Evolutionary conservation across 1,139 yeast species (phyloP).

Genomic region (Sugiyamaella neomexicana): DNA sequence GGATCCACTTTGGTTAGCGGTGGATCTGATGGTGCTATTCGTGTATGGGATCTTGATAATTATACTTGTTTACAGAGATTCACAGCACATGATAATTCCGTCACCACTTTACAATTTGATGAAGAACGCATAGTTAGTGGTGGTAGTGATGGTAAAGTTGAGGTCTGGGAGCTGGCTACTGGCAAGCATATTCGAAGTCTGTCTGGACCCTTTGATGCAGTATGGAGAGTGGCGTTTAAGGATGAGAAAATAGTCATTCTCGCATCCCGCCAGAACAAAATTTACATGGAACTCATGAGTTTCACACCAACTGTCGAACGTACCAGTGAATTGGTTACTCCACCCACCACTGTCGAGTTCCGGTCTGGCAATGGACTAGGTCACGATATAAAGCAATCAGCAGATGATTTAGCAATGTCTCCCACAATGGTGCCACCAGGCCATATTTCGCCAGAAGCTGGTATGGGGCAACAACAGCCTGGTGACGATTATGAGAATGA

Average conservation of each 20-base stretch:
- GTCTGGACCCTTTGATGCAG: slow-evolving; percentile 41
- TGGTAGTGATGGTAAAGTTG: slow-evolving; percentile 83
- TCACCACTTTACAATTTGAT: slow-evolving; percentile 83
- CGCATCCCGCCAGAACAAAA: slow-evolving; percentile 38
- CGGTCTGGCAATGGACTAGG: slow-evolving; percentile 1
- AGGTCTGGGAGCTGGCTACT: slow-evolving; percentile 84
- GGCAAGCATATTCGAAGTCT: slow-evolving; percentile 53
- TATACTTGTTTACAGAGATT: slow-evolving; percentile 88
- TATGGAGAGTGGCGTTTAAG: slow-evolving; percentile 46
- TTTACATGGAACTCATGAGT: slow-evolving; percentile 43
- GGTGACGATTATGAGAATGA: not conserved
- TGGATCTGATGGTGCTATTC: slow-evolving; percentile 84
- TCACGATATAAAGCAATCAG: not conserved
- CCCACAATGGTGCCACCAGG: slow-evolving; percentile 11
- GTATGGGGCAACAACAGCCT: not conserved
- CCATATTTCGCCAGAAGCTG: slow-evolving; percentile 1
- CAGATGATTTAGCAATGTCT: slow-evolving; percentile 12
- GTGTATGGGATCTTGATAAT: slow-evolving; percentile 90
- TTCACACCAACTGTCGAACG: slow-evolving; percentile 36
- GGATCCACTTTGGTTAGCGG: slow-evolving; percentile 88
- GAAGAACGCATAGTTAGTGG: slow-evolving; percentile 89
- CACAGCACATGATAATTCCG: slow-evolving; percentile 76
- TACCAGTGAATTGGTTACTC: slow-evolving; percentile 3
- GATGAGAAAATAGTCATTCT: slow-evolving; percentile 45
- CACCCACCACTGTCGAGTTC: slow-evolving; percentile 6